These are phyloP conservation scores for Prunus dulcis DNA, from an alignment of 306 rosid genomes.

Conservation along the genomic window DNA sequence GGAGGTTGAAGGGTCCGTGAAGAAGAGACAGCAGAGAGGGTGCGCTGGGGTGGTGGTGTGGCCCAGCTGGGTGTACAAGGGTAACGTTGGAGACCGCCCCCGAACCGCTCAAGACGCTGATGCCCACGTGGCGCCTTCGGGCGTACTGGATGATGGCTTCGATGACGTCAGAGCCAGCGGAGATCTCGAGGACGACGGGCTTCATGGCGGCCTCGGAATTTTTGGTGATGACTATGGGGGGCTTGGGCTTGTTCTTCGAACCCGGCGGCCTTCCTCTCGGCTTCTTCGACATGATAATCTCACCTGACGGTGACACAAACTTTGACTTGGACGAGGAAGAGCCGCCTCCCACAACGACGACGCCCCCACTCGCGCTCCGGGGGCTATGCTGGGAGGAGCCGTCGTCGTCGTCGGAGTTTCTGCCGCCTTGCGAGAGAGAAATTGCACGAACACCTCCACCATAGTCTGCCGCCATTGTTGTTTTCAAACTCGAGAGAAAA, in stretches of 20 bases:
- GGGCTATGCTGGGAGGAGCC: conserved; percentile 32
- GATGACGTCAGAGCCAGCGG: conserved; percentile 45
- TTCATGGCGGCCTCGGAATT: conserved; percentile 22
- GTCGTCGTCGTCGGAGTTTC: conserved; percentile 2
- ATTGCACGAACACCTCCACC: not conserved
- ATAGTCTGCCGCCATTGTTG: conserved; percentile 31
- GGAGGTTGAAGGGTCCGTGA: conserved; percentile 7
- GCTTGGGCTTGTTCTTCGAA: conserved; percentile 59
- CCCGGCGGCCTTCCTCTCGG: conserved; percentile 70
- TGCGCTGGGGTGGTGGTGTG: conserved; percentile 6
- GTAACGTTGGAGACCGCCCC: conserved; percentile 45
- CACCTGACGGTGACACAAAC: not conserved
- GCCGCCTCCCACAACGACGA: not conserved
- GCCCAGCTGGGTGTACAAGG: conserved; percentile 18
- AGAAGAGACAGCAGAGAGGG: conserved; percentile 33
- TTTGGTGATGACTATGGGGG: conserved; percentile 37
- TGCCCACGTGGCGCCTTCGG: conserved; percentile 6
- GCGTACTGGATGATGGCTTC: conserved; percentile 40
- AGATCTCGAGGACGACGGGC: conserved; percentile 39
- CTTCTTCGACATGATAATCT: conserved; percentile 9
- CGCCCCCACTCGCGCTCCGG: not conserved
- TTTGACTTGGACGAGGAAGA: conserved; percentile 17
- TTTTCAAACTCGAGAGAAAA: not conserved
- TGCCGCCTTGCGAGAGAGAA: conserved; percentile 19
- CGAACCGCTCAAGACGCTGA: conserved; percentile 33